Base-by-base conservation (phyloP, 768 basidiomycete genomes). In the Boletus insuetus region DNA sequence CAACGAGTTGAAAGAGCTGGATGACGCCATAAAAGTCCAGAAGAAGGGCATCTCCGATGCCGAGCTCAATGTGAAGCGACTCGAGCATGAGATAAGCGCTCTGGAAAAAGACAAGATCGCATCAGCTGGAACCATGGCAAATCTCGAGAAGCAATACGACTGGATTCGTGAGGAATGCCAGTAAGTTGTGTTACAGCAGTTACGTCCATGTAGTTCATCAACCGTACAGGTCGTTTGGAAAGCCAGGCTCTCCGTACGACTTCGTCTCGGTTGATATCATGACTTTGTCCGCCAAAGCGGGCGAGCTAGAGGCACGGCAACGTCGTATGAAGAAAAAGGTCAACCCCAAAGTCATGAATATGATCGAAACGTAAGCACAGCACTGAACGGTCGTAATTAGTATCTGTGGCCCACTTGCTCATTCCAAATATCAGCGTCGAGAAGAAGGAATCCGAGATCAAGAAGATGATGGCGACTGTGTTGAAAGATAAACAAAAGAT, bases 401-500 rank as follows among this genome's bases (percentile, higher is more conserved):
- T 43, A 12, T 17, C 17, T 34, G 34, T 37, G n/a, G 16, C 19
- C n/a, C 8, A 10, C 37, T 41, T 5, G 17, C 22, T 31, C 50
- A 68, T 22, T 45, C 26, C 32, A 44, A 34, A 12, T 42, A 12
- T 13, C 63, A 97, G 94, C 52, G 91, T 95, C 44, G 97, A 98
- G 77, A 97, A 96, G 78, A 86, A 89, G 64, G 96, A 99, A 70
- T 70, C 79, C 0, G 82, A 82, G n/a, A 76, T 97, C 44, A 88
- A 84, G 70, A 94, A 91, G 77, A 98, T 91, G 83, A 79, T 98
- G 69, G 68, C 79, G 3, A 91, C 88, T 4, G 94, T 98, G 0
- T 72, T 92, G 65, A 88, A 89, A 64, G 97, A 99, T 73, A 96
- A 96, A 71, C 77, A 85, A 61, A 98, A 96, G 77, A 98, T 99